Conservation (phyloP, 2,329 filamentous ascomycete genomes). For the Grosmannia serpens region DNA sequence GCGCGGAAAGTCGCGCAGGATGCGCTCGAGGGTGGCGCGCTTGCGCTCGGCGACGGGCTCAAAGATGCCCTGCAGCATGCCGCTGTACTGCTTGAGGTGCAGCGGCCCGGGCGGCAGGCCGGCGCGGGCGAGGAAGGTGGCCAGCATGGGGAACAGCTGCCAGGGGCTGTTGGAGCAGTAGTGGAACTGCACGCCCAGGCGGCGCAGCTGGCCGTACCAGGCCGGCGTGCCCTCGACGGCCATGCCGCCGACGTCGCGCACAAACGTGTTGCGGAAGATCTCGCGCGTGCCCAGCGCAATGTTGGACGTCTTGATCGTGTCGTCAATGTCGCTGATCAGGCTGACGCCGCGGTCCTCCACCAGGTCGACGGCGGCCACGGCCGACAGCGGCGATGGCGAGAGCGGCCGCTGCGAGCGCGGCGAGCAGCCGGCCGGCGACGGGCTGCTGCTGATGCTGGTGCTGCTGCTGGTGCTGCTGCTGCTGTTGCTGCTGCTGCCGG, state of each 20-base stretch:
- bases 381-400: slow-evolving; percentile 58
- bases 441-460: too few species aligned
- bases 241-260: slow-evolving; percentile 70
- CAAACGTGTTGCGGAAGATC: slow-evolving; percentile 93
- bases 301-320: slow-evolving; percentile 92
- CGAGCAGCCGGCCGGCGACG: neutral
- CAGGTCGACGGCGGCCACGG: slow-evolving; percentile 64
- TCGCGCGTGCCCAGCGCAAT: slow-evolving; percentile 80
- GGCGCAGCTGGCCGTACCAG: slow-evolving; percentile 72
- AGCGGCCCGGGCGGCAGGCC: slow-evolving; percentile 80
- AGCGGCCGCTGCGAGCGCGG: neutral
- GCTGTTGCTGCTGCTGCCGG: neutral
- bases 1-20: slow-evolving; percentile 81
- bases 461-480: too few species aligned
- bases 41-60: slow-evolving; percentile 95
- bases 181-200: slow-evolving; percentile 78
- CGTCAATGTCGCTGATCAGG: slow-evolving; percentile 93
- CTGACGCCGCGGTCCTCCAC: slow-evolving; percentile 74
- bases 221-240: slow-evolving; percentile 78
- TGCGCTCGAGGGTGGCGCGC: slow-evolving; percentile 72
- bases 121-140: slow-evolving; percentile 70
- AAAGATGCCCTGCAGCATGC: slow-evolving; percentile 96
- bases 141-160: slow-evolving; percentile 87
- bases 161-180: slow-evolving; percentile 99
- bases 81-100: slow-evolving; percentile 90